Evolutionary conservation across 2,329 filamentous ascomycete genomes (phyloP), one percentile per base, ranked within the genome.

Genomic region (Aspergillus hortae): DNA sequence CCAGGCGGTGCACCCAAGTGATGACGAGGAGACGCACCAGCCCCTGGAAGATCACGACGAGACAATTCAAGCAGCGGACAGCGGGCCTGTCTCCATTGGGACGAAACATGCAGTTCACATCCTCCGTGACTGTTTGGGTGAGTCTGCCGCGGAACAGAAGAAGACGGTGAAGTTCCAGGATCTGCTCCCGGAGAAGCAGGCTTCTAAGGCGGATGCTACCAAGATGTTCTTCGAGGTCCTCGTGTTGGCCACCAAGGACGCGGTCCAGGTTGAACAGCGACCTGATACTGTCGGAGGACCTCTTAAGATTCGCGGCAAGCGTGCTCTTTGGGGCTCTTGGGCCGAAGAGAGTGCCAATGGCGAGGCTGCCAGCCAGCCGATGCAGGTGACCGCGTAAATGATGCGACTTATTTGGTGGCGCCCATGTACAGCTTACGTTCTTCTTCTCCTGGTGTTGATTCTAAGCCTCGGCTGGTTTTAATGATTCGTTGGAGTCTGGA

Each of bases 171-270:
- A 95, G 3, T 96, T 99, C 79, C 92, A 96, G 64, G 88, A 95
- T 52, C 80, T 99, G 44, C 81, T 96, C 32, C 94, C 94, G 0
- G 90, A 95, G 72, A 76, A 80, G 58, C 83, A 82, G 55, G 92
- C 92, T 0, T 90, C 82, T 59, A 89, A 90, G 71, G 88, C 88
- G 7, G 94, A 97, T 64, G 94, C 94, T 0, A 99, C 94, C 41
- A 96, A 96, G 80, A 96, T 99, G 91, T 99, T 99, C 77, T 99
- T 99, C 64, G 94, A 99, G 74, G 87, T 94, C 49, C 80, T 99
- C 21, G 94, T 99, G 3, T 80, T 99, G 44, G 94, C 92, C 4
- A 99, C 94, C 40, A 99, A 99, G 76, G 94, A 99, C 68, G 94
- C 94, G 25, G 89, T 99, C 74, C 96, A 96, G 74, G 90, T 97